phyloP scores from a whole-genome alignment of 306 rosid species.

The Hippophae gyantsensis region DNA sequence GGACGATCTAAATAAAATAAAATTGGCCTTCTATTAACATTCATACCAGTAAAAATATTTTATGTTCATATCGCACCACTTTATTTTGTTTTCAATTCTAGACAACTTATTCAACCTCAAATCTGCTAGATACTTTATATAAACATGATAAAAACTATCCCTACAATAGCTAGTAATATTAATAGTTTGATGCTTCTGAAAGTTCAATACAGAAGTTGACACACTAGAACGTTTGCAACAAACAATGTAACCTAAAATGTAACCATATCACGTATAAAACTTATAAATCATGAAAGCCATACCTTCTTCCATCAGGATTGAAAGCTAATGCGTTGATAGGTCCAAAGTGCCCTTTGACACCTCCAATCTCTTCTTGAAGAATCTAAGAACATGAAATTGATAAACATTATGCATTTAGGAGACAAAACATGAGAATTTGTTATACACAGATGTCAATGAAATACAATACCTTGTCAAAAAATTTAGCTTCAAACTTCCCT shows the following conservation, averaged over 20 bases:
- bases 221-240: background rate
- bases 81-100: too few relatives aligned
- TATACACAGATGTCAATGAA: background rate
- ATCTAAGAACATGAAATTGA: slow-evolving; percentile 36
- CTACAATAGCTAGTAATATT: background rate
- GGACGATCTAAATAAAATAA: too few relatives aligned
- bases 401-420: slow-evolving; percentile 10
- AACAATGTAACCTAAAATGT: background rate
- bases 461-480: slow-evolving; percentile 60
- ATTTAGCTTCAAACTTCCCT: slow-evolving; percentile 90
- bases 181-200: background rate
- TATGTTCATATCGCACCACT: too few relatives aligned
- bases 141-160: too few relatives aligned
- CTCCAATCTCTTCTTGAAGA: slow-evolving; percentile 97
- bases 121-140: too few relatives aligned
- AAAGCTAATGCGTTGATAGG: slow-evolving; percentile 93
- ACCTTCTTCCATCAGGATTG: slow-evolving; percentile 96
- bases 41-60: too few relatives aligned
- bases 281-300: slow-evolving; percentile 2
- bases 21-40: too few relatives aligned
- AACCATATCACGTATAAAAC: background rate
- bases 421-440: background rate
- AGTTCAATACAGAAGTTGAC: too few relatives aligned
- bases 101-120: too few relatives aligned
- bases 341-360: slow-evolving; percentile 97